Evolutionary conservation across 148 eudicot genomes (phyloP), one percentile per base, ranked within the genome.

Genomic region (Polygonum maritimum): DNA sequence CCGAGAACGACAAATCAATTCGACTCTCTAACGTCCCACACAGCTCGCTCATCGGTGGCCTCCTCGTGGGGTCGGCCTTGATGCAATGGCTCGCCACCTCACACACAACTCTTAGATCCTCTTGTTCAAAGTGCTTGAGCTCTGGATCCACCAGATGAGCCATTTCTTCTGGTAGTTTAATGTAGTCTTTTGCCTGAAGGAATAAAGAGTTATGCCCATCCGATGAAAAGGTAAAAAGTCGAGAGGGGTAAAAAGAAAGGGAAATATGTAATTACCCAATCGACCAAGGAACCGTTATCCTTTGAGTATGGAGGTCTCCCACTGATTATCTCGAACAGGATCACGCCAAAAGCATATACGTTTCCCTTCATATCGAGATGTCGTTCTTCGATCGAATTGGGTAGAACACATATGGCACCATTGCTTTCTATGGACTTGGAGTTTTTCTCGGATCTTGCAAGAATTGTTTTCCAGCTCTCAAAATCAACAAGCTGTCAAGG

Each of bases 391-490:
- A 92, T 48, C 1, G 97, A 86, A 58, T 76, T 88, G 45, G 97
- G 94, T 52, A 96, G 85, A 78, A 92, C 85, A 76, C 99, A 96
- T 49, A 92, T 75, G 10, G 86, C 86, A 48, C 99, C 99, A 69
- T 91, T 83, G 81, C 76, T 86, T 77, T 86, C 86, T 40, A 90
- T 88, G 47, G 87, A 83, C 69, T 88, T 86, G 4, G 96, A 87
- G 70, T 90, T 91, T 80, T 91, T 91, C 83, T 87, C 92, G 19
- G 98, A 92, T 84, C 98, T 89, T 62, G 97, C 87, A 44, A 88
- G 81, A 57, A 96, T 86, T 2, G 90, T 83, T 81, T 91, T 96
- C 99, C 99, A 96, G 83, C 98, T 88, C 78, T 96, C 99, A 82
- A 96, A 96, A 88, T 96, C 98, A 79, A 96, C 96, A 80, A 96